Evolutionary conservation across 148 eudicot species (phyloP).

Genomic region (Fallopia convolvulus): DNA sequence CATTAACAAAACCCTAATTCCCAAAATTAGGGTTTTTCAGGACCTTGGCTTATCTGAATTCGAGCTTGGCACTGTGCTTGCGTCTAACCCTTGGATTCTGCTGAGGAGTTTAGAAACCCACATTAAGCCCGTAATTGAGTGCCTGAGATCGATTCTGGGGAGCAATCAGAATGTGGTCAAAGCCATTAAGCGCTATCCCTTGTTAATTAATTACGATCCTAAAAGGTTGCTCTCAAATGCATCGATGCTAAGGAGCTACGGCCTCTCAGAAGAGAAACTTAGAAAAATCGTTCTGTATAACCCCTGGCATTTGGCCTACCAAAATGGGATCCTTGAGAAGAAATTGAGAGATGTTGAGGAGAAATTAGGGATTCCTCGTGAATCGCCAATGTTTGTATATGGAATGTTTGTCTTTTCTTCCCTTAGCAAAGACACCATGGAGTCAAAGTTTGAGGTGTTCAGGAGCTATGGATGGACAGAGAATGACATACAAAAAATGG

Average conservation of each 20-base stretch:
- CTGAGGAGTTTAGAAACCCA: neutral
- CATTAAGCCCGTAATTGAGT: conserved; percentile 4
- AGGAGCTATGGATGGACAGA: conserved; percentile 22
- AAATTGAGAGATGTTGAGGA: neutral
- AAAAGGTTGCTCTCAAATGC: conserved; percentile 6
- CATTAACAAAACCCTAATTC: conserved; percentile 19
- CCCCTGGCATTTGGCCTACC: conserved; percentile 9
- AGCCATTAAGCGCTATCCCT: conserved; percentile 3
- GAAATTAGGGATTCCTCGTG: conserved; percentile 14
- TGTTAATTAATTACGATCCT: neutral
- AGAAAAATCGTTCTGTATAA: conserved; percentile 5
- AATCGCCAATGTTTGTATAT: conserved; percentile 6
- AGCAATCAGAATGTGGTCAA: conserved; percentile 15
- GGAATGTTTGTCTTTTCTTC: conserved; percentile 9
- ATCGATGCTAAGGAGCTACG: conserved; percentile 1
- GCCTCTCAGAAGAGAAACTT: conserved; percentile 9
- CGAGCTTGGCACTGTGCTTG: conserved; percentile 9
- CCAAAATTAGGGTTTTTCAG: conserved; percentile 19
- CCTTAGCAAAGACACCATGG: conserved; percentile 3
- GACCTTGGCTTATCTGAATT: conserved; percentile 14
- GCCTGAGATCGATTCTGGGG: conserved; percentile 11
- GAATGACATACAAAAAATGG: neutral
- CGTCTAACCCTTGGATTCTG: neutral
- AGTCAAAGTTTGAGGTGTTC: conserved; percentile 12
- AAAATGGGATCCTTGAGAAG: conserved; percentile 10